These are phyloP conservation scores for Dendrocalamus sinicus DNA, from an alignment of 176 grass and related monocot species.

Conservation along the genomic window DNA sequence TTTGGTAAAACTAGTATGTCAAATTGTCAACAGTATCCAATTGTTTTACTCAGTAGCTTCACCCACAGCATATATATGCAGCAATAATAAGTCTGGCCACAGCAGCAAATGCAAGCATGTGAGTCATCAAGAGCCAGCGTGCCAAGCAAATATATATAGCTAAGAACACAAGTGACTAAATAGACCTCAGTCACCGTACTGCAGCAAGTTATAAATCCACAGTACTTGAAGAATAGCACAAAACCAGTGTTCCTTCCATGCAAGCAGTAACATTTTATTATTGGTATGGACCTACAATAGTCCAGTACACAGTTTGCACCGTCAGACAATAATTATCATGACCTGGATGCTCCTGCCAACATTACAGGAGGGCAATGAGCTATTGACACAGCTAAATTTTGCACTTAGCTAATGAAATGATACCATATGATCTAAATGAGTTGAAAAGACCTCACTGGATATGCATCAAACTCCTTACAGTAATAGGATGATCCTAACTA, in stretches of 20 bases:
- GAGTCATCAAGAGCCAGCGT: constrained; percentile 10
- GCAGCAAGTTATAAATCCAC: constrained; percentile 22
- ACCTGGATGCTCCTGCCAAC: not conserved
- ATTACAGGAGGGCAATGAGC: not conserved
- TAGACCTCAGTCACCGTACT: not conserved
- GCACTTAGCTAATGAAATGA: not conserved
- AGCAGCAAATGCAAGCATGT: constrained; percentile 26
- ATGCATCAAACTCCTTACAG: constrained; percentile 2
- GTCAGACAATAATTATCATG: constrained; percentile 36
- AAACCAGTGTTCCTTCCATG: constrained; percentile 8
- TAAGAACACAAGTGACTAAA: constrained; percentile 27
- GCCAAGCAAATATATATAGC: constrained; percentile 15
- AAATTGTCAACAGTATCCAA: not conserved
- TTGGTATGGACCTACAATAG: constrained; percentile 22
- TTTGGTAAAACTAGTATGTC: constrained; percentile 16
- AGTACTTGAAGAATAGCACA: not conserved
- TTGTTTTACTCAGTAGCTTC: not conserved
- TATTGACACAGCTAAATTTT: constrained; percentile 1
- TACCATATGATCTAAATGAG: constrained; percentile 12
- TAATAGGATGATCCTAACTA: constrained; percentile 32
- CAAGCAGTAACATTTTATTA: constrained; percentile 37
- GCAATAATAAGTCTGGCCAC: not conserved
- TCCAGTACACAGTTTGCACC: constrained; percentile 10
- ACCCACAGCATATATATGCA: not conserved
- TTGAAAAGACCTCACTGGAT: not conserved